Evolutionary conservation across 345 rosid species (phyloP).

Genomic region (Carallia brachiata): DNA sequence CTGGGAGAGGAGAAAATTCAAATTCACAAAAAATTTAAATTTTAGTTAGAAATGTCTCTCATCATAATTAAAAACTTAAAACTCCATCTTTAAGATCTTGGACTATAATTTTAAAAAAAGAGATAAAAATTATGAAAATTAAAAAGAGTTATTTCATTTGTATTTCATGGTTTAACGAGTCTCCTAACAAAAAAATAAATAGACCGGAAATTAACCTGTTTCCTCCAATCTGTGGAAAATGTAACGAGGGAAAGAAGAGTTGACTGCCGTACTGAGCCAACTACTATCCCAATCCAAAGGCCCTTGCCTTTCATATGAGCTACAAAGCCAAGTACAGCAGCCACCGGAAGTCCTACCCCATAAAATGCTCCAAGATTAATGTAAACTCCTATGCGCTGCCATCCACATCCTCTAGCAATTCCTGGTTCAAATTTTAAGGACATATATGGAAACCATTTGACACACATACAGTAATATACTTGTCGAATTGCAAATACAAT

Average conservation of each 20-base stretch:
- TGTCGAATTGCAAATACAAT: no score
- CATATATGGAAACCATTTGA: no score
- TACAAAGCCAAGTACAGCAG: constrained; percentile 7
- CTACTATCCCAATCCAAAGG: constrained; percentile 22
- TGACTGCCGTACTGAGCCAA: constrained; percentile 15
- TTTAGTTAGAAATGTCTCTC: no score
- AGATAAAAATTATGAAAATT: no score
- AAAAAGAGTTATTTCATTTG: no score
- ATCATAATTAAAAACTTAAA: no score
- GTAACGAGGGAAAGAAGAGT: constrained; percentile 8
- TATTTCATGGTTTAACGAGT: neutral
- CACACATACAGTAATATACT: no score
- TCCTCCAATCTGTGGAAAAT: constrained; percentile 15
- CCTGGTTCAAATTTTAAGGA: neutral
- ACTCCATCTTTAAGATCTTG: no score
- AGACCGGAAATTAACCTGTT: constrained; percentile 5
- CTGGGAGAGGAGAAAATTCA: no score
- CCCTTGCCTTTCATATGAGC: constrained; percentile 20
- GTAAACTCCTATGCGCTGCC: constrained; percentile 24
- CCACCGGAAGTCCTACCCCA: constrained; percentile 18
- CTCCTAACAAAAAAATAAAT: neutral
- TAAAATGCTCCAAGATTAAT: constrained; percentile 23
- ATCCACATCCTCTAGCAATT: constrained; percentile 26
- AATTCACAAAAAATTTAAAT: no score
- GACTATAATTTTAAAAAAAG: no score